These are phyloP conservation scores for Cordyceps javanica DNA, from an alignment of 2,329 filamentous ascomycete genomes.

Conservation along the genomic window DNA sequence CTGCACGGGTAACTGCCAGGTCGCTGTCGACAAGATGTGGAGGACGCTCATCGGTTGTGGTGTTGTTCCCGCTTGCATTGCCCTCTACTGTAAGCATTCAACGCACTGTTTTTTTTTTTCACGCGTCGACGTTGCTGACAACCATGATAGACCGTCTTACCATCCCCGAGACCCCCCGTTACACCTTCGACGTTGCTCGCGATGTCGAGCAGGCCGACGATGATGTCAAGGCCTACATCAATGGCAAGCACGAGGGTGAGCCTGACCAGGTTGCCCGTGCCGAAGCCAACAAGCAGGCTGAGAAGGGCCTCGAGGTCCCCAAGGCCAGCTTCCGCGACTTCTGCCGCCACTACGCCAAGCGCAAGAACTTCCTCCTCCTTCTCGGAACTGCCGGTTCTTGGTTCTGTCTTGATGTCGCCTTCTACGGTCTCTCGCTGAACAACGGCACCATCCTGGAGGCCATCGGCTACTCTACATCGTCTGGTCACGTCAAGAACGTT, in stretches of 20 bases:
- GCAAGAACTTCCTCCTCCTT: constrained; percentile 65
- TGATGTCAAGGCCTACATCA: constrained; percentile 70
- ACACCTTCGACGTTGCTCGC: constrained; percentile 75
- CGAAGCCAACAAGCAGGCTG: constrained; percentile 46
- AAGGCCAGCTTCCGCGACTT: constrained; percentile 72
- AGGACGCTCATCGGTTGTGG: constrained; percentile 74
- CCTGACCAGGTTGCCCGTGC: constrained; percentile 63
- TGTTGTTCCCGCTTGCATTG: constrained; percentile 71
- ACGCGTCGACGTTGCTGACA: too few relatives aligned
- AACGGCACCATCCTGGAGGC: constrained; percentile 64
- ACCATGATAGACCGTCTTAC: constrained; percentile 53
- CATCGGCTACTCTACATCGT: constrained; percentile 64
- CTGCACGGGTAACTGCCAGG: constrained; percentile 41
- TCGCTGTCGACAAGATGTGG: constrained; percentile 78
- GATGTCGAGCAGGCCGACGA: constrained; percentile 68
- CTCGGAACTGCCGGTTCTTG: constrained; percentile 76
- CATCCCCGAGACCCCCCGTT: constrained; percentile 81
- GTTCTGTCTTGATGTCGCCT: constrained; percentile 64
- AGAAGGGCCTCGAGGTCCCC: constrained; percentile 52
- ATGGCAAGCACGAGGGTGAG: constrained; percentile 54
- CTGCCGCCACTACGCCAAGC: constrained; percentile 59
- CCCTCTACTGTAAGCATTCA: constrained; percentile 58
- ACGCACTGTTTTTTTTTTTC: too few relatives aligned
- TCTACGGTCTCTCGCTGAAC: constrained; percentile 68
- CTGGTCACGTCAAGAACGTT: constrained; percentile 40